Base-by-base conservation (phyloP, 192 early-diverging fungal species). In the Irineochytrium annulatum region DNA sequence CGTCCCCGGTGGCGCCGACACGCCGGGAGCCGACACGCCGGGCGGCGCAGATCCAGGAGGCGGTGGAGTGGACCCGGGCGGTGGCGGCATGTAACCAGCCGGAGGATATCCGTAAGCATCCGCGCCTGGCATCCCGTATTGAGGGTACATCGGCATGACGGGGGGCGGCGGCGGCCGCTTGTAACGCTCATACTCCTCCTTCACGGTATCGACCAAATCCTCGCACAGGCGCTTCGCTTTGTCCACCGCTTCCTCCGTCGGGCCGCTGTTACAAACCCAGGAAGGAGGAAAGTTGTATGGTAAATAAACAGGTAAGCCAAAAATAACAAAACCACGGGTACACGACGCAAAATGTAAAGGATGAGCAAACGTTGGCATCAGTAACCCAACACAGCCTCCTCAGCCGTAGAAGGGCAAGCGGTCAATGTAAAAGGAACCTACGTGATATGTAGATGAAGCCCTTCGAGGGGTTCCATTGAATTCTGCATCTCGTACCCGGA, bases 361-460 rank as follows among this genome's bases (percentile, higher is more conserved):
- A 8, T 13, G n/a, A n/a, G 37, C 8, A 41, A 41, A 41, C 11
- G 37, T 13, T 41, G n/a, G n/a, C 37, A 41, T 41, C 8, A 41
- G 37, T 8, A 41, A n/a, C 8, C 8, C 8, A n/a, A 41, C 11
- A 41, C 11, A 41, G n/a, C 8, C n/a, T 41, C 37, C 14, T 20
- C n/a, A n/a, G n/a, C n/a, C n/a, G n/a, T n/a, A n/a, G n/a, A n/a
- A 20, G 49, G 6, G 19, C 6, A 52, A 24, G 49, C 8, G 27
- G 11, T 22, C 30, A 61, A 58, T 28, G 24, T 27, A 0, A 65
- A 32, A 31, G 41, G 29, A 43, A 71, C 82, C 69, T 77, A 89
- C 83, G 87, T 81, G 17, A 95, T 85, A 63, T 89, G 82, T 29
- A 95, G 78, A 61, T 91, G 86, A 57, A 95, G 77, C 3, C 88